These are phyloP conservation scores for Stevia rebaudiana DNA, from an alignment of 140 eudicot species.

Conservation along the genomic window DNA sequence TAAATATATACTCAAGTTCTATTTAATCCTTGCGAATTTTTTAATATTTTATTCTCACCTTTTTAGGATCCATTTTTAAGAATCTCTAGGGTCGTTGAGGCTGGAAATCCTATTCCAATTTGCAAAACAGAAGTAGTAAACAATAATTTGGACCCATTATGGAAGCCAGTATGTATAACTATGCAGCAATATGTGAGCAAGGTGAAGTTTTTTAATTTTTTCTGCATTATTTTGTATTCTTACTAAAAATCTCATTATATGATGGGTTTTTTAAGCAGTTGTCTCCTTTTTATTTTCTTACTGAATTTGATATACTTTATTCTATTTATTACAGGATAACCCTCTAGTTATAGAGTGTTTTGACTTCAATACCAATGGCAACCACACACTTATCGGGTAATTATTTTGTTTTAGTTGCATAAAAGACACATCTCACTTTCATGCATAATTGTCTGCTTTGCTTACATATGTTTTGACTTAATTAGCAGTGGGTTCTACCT, in stretches of 20 bases:
- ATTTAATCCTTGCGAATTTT: neutral
- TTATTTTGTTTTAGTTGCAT: conserved; percentile 5
- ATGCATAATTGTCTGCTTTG: conserved; percentile 2
- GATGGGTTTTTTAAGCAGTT: neutral
- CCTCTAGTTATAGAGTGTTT: conserved; percentile 87
- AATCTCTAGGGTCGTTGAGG: conserved; percentile 71
- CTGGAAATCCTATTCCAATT: conserved; percentile 60
- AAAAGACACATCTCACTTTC: neutral
- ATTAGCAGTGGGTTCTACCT: neutral
- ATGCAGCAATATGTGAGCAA: conserved; percentile 74
- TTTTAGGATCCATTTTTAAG: conserved; percentile 86
- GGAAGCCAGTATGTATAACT: conserved; percentile 71
- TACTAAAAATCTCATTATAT: conserved; percentile 2
- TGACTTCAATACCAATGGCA: conserved; percentile 78
- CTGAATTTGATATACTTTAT: neutral
- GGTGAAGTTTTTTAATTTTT: conserved; percentile 36
- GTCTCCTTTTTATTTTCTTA: neutral
- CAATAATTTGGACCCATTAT: conserved; percentile 76
- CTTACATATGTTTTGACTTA: neutral
- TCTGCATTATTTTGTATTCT: neutral
- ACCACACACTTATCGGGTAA: conserved; percentile 81
- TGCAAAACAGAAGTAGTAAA: conserved; percentile 88
- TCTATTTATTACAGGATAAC: conserved; percentile 48
- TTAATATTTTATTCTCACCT: neutral
- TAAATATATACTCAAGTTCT: too few species aligned